Evolutionary conservation across 169 alveolate species (phyloP).

Genomic region (Plasmodium knowlesi): DNA sequence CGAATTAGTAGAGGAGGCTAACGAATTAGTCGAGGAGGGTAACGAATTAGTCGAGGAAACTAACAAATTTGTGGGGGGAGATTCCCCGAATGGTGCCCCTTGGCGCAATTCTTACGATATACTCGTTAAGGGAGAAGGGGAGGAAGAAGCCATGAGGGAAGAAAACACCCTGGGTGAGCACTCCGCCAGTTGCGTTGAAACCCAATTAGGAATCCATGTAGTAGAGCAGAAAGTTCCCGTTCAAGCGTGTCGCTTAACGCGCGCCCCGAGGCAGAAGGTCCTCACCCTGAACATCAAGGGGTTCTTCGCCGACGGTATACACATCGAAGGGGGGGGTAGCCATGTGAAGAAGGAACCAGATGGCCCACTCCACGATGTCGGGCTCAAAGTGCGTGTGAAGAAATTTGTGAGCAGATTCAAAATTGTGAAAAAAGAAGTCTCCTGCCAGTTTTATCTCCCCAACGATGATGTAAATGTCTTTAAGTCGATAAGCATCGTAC

Average conservation of each 20-base stretch:
- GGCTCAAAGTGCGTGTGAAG: slow-evolving; percentile 27
- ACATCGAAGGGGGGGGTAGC: background rate
- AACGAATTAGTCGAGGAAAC: background rate
- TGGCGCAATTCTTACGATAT: background rate
- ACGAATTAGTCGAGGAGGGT: background rate
- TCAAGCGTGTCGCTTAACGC: background rate
- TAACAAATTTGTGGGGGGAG: background rate
- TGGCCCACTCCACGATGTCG: background rate
- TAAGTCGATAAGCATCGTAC: slow-evolving; percentile 23
- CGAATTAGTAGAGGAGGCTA: no score
- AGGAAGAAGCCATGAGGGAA: background rate
- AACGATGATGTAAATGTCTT: slow-evolving; percentile 41
- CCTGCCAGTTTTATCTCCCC: slow-evolving; percentile 9
- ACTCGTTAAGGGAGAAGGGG: background rate
- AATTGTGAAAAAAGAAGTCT: slow-evolving; percentile 10
- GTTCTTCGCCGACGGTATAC: slow-evolving; percentile 7
- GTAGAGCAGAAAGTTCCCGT: background rate
- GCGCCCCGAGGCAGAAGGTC: background rate
- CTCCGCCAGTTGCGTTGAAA: background rate
- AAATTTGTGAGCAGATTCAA: slow-evolving; percentile 26
- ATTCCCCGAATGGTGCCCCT: background rate
- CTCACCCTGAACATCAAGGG: slow-evolving; percentile 45
- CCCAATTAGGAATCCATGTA: background rate
- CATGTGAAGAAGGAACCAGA: background rate
- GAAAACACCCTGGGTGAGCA: background rate